Base-by-base conservation (phyloP, 78 protist genomes). In the Speleostelium caveatum region DNA sequence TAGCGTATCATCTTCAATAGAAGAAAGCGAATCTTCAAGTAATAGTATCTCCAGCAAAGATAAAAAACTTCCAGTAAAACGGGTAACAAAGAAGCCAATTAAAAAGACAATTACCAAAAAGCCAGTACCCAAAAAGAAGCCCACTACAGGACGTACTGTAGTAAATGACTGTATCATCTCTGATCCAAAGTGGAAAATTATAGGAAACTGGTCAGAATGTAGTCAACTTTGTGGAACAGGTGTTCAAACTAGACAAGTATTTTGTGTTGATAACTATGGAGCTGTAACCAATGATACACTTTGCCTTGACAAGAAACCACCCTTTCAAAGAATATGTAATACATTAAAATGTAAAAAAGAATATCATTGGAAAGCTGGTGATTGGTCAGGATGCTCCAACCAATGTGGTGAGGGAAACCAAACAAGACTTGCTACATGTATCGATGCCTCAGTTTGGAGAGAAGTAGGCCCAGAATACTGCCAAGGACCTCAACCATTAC, bases 401-500 rank as follows among this genome's bases (percentile, higher is more conserved):
- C 63, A 69, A n/a, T 83, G 91, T 59, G 91, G 91, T 16, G 91
- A 58, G 7, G 91, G 91, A 16, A 59, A 58, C 3, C 91, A 83
- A 30, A 21, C 22, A 14, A 41, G 91, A n/a, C 22, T 59, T 33
- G 4, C 55, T 8, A 32, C 65, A 4, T 83, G 91, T 53, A 33
- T 83, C 12, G 91, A 83, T 45, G 41, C 91, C 10, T 41, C 79
- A 3, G 72, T 60, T 38, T 83, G 79, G 77, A 55, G 79, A 30
- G 28, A 19, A 16, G 91, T 83, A 14, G 91, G 69, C 53, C 36
- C n/a, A 12, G 19, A 22, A 22, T 28, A 55, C 17, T 83, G 91
- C 32, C 28, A 28, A 39, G 51, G 78, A 0, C 91, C 91, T 17
- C 53, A 16, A 35, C 91, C 91, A 55, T 14, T 42, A 6, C 38